phyloP scores from a whole-genome alignment of 2,329 filamentous ascomycete genomes.

The Calonectria pseudoreteaudii region DNA sequence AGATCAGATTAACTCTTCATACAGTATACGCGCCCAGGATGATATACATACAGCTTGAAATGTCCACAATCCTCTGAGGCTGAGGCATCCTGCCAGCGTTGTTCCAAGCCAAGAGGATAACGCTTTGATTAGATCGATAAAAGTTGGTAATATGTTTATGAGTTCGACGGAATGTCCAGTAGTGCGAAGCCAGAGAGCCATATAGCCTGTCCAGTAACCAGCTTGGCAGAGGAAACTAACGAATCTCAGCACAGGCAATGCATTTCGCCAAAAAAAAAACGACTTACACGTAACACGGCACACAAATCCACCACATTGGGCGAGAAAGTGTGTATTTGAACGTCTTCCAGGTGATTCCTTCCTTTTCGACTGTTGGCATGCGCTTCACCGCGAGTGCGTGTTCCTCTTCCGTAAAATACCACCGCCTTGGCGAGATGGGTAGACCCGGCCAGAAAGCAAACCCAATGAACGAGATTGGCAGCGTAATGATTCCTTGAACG shows the following conservation, averaged over 20 bases:
- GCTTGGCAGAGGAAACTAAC: conserved; percentile 37
- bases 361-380: conserved; percentile 35
- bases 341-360: conserved; percentile 40
- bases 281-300: conserved; percentile 38
- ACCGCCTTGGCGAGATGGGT: conserved; percentile 38
- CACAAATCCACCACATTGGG: conserved; percentile 43
- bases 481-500: conserved; percentile 49
- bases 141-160: conserved; percentile 45
- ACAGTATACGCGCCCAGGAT: no score
- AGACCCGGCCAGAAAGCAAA: conserved; percentile 43
- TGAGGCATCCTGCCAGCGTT: conserved; percentile 41
- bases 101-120: conserved; percentile 45
- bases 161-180: conserved; percentile 38
- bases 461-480: conserved; percentile 44
- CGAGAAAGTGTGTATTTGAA: conserved; percentile 40
- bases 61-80: conserved; percentile 43
- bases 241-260: conserved; percentile 24
- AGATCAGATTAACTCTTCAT: neutral
- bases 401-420: conserved; percentile 39
- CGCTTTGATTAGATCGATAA: conserved; percentile 41
- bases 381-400: conserved; percentile 36
- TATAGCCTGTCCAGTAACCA: conserved; percentile 42
- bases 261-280: neutral
- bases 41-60: conserved; percentile 33
- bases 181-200: conserved; percentile 43